Percentiles rank a stretch among this genome's conserved stretches.
phyloP scores from a whole-genome alignment of 2,329 filamentous ascomycete species.

The Colletotrichum higginsianum region DNA sequence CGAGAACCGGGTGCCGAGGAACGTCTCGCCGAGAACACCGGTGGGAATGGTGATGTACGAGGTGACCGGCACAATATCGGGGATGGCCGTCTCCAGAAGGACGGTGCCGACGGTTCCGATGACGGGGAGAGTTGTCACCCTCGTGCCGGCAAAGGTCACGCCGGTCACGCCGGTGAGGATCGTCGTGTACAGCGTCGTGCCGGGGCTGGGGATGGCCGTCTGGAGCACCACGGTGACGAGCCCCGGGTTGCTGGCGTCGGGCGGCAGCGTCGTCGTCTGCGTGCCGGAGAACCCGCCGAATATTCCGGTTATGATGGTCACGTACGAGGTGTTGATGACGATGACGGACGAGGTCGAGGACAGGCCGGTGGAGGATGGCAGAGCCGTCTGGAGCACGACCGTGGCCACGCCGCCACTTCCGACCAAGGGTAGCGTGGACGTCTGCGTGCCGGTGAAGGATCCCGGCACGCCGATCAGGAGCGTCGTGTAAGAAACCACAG shows the following conservation, averaged over 20 bases:
- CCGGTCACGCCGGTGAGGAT: constrained; percentile 21
- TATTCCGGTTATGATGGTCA: constrained; percentile 24
- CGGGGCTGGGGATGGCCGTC: constrained; percentile 20
- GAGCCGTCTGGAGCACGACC: constrained; percentile 14
- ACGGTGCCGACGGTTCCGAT: constrained; percentile 18
- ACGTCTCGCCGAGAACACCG: constrained; percentile 5
- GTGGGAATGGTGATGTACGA: constrained; percentile 22
- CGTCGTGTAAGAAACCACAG: background rate
- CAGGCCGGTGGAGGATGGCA: constrained; percentile 1
- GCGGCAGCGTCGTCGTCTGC: constrained; percentile 24
- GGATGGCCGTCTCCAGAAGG: constrained; percentile 20
- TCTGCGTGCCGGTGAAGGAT: constrained; percentile 6
- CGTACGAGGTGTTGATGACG: constrained; percentile 20
- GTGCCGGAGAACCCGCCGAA: constrained; percentile 25
- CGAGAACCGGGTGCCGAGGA: constrained; percentile 10
- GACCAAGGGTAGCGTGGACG: constrained; percentile 6
- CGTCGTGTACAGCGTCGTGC: constrained; percentile 17
- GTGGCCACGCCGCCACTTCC: constrained; percentile 11
- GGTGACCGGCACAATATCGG: background rate
- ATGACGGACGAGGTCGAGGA: background rate
- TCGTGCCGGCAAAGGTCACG: constrained; percentile 9
- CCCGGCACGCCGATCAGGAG: constrained; percentile 1
- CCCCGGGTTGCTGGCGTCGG: constrained; percentile 22
- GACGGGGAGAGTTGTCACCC: constrained; percentile 2
- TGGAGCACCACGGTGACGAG: constrained; percentile 29